These are phyloP conservation scores for Mucor plumbeus DNA, from an alignment of 371 early-diverging fungal species.

Conservation along the genomic window DNA sequence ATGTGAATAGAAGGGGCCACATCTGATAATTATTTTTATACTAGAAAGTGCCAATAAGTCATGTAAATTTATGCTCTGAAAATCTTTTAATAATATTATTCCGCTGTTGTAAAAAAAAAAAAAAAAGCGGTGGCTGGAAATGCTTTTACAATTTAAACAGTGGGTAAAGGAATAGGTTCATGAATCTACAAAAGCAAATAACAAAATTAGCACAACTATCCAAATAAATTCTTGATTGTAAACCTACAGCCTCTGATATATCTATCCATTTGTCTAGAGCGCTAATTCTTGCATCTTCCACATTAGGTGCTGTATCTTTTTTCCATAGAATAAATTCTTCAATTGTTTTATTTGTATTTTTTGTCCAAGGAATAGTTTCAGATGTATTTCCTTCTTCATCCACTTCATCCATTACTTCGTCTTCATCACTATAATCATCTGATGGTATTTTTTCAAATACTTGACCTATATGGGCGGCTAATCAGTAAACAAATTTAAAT, in stretches of 20 bases:
- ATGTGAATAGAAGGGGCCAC: too few species aligned
- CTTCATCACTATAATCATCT: constrained; percentile 14
- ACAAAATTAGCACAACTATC: background rate
- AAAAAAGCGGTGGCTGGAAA: too few species aligned
- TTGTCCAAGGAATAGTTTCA: constrained; percentile 13
- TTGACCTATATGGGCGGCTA: background rate
- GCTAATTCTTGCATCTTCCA: constrained; percentile 22
- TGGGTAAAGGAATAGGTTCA: constrained; percentile 27
- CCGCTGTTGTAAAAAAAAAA: too few species aligned
- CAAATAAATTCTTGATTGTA: background rate
- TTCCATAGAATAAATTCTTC: constrained; percentile 34
- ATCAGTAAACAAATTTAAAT: background rate
- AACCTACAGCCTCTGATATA: constrained; percentile 26
- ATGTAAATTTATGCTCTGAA: too few species aligned
- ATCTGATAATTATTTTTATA: too few species aligned
- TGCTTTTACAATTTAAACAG: background rate
- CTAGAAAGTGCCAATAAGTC: too few species aligned
- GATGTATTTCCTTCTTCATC: background rate
- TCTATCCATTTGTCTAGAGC: constrained; percentile 28
- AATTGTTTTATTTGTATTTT: constrained; percentile 16
- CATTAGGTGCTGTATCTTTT: constrained; percentile 27
- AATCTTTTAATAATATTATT: too few species aligned
- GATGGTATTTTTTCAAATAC: constrained; percentile 5
- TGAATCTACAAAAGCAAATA: constrained; percentile 14
- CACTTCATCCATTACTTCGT: constrained; percentile 6